Base-by-base conservation (phyloP, 352 stramenopile genomes). In the Globisporangium iwayamae region DNA sequence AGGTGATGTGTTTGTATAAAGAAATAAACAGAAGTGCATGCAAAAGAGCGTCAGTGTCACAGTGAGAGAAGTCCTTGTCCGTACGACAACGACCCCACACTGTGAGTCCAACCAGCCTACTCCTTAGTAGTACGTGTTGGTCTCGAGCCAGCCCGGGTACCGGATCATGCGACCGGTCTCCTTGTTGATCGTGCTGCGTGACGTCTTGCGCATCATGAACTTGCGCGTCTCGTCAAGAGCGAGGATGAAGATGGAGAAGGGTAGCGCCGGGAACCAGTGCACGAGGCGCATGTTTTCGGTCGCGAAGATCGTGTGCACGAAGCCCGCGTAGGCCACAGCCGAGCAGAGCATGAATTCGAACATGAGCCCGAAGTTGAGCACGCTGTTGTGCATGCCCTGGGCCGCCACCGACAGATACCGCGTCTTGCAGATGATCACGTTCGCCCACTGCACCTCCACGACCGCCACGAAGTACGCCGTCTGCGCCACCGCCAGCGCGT, bases 351-450 rank as follows among this genome's bases (percentile, higher is more conserved):
- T 80, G 67, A 96, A 94, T 74, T 98, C 93, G 64, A 97, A 97
- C 71, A 96, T 90, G 62, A 98, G 85, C 0, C 89, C 91, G 66
- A 97, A 97, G 71, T 97, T 96, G 67, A 98, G 91, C 65, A 96
- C 83, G 41, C 72, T 86, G 72, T 98, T 98, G 39, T 72, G 69
- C 90, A 98, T 97, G 60, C 93, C 92, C 65, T 98, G 93, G n/a
- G 81, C 79, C 32, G 77, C 66, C n/a, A 98, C 76, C 10, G 82
- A 95, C 66, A 97, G 68, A 74, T 91, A 97, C 9, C 93, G 83
- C 43, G 93, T 98, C 79, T 98, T 98, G 74, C 87, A 97, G 62
- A 97, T 96, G 30, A 98, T 66, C 14, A 98, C 65, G 71, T 97
- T 95, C 54, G 90, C 81, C 83, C 90, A 96, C 64, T 98, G 93